Conservation (phyloP, 2,329 filamentous ascomycete species). For the Penicillium sp. region DNA sequence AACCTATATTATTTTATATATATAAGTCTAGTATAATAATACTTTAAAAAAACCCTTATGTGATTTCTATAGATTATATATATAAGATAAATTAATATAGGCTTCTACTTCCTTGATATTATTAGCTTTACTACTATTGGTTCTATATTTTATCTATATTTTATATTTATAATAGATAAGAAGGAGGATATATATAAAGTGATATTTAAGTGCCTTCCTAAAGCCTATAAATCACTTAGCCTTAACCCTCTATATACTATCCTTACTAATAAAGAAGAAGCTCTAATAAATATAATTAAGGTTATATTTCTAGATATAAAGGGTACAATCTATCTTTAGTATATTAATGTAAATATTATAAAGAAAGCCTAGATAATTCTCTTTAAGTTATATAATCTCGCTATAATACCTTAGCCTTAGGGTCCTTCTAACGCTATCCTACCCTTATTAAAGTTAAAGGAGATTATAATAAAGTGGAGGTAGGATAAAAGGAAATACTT, state of each 20-base stretch:
- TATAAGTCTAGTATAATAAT: background rate
- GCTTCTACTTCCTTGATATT: background rate
- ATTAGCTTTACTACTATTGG: background rate
- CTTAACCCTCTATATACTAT: background rate
- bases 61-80: background rate
- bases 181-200: background rate
- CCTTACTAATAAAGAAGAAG: background rate
- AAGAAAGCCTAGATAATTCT: background rate
- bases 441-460: background rate
- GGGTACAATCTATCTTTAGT: background rate
- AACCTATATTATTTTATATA: no score
- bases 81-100: background rate
- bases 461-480: background rate
- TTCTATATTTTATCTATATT: background rate
- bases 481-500: background rate
- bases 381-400: background rate
- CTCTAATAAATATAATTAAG: background rate
- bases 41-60: background rate
- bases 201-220: background rate
- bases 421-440: no score
- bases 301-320: background rate
- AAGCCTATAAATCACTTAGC: background rate
- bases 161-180: background rate
- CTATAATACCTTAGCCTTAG: background rate
- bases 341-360: background rate